Percentiles rank a stretch among this genome's conserved stretches.
These are phyloP conservation scores for Rubia balearica DNA, from an alignment of 305 asterid genomes.

Conservation along the genomic window DNA sequence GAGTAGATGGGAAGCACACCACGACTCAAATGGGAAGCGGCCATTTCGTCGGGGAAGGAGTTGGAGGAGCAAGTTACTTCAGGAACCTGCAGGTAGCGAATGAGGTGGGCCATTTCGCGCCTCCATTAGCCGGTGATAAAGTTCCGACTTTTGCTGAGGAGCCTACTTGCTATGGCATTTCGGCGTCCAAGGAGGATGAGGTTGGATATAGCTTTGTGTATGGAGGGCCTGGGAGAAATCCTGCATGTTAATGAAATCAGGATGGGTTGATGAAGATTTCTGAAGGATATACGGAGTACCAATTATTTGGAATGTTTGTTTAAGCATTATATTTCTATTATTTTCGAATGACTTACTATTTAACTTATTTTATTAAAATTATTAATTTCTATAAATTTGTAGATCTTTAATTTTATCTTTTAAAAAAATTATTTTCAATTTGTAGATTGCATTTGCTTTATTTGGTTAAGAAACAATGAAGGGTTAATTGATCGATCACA, in stretches of 20 bases:
- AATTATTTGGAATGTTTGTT: background rate
- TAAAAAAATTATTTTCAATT: background rate
- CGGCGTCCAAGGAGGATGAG: background rate
- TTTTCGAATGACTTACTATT: background rate
- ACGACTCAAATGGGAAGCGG: conserved; percentile 4
- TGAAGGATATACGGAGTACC: background rate
- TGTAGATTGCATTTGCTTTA: background rate
- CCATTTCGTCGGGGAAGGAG: background rate
- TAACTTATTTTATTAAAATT: background rate
- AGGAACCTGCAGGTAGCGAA: background rate
- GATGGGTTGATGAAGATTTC: no score
- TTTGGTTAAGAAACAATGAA: background rate
- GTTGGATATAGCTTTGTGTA: background rate
- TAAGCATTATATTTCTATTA: background rate
- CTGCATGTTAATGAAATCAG: background rate
- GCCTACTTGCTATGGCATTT: background rate
- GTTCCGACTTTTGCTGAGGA: background rate
- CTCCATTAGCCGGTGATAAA: background rate
- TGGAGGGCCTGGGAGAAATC: conserved; percentile 5
- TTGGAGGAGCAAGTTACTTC: background rate
- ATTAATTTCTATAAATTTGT: no score
- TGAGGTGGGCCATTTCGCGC: background rate
- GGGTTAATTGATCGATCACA: background rate
- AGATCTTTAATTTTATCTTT: background rate
- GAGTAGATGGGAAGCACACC: background rate